Percentiles rank a stretch among this genome's conserved stretches.
Evolutionary conservation across 2,329 filamentous ascomycete genomes (phyloP).

Genomic region (Coleophoma crateriformis): DNA sequence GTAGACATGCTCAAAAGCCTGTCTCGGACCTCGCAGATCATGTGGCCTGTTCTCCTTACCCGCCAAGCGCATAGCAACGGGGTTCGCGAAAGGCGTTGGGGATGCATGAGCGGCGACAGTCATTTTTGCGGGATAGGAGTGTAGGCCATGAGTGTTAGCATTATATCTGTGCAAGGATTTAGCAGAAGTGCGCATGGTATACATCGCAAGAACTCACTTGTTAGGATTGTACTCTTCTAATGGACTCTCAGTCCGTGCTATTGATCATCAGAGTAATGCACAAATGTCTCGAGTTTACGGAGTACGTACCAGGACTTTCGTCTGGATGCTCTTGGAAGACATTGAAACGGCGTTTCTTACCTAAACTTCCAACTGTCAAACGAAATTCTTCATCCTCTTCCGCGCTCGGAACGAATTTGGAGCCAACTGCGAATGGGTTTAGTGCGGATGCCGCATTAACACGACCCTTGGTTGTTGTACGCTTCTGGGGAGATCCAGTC

Average conservation of each 20-base stretch:
- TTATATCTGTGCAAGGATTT: constrained; percentile 15
- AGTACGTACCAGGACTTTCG: constrained; percentile 19
- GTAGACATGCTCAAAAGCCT: not conserved
- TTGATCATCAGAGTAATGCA: constrained; percentile 2
- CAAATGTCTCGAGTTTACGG: not conserved
- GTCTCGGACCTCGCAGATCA: not conserved
- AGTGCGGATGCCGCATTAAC: constrained; percentile 1
- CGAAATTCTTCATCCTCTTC: constrained; percentile 26
- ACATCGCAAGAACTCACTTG: not conserved
- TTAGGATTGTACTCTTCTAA: constrained; percentile 20
- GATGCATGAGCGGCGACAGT: constrained; percentile 11
- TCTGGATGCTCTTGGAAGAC: constrained; percentile 23
- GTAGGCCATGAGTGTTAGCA: constrained; percentile 16
- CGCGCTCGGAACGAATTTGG: constrained; percentile 13
- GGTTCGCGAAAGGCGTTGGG: constrained; percentile 18
- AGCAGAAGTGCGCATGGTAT: not conserved
- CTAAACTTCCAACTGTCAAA: constrained; percentile 19
- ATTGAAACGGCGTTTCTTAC: constrained; percentile 20
- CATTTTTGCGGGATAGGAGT: constrained; percentile 8
- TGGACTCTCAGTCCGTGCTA: constrained; percentile 23
- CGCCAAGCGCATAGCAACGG: constrained; percentile 9
- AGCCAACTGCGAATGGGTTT: constrained; percentile 16
- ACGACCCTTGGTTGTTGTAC: constrained; percentile 1
- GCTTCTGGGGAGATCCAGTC: constrained; percentile 11
- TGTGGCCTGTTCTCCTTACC: constrained; percentile 21